phyloP scores from a whole-genome alignment of 1,139 yeast genomes.

The Suhomyces guaymorum region DNA sequence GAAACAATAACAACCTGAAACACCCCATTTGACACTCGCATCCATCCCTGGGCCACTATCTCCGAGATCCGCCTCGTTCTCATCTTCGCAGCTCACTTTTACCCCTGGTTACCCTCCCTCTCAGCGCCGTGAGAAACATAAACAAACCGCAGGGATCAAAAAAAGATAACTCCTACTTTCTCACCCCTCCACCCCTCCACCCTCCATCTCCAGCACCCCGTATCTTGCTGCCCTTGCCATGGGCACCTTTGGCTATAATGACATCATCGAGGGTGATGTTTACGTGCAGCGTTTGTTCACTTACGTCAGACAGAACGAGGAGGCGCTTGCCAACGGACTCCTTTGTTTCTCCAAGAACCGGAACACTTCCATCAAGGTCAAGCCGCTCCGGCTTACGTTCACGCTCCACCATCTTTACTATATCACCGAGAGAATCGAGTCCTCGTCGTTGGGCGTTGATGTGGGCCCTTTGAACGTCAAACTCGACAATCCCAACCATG shows the following conservation, averaged over 20 bases:
- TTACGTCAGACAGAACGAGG: slow-evolving; percentile 45
- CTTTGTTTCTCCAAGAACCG: slow-evolving; percentile 41
- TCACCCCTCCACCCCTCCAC: too few relatives aligned
- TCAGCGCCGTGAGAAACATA: slow-evolving; percentile 4
- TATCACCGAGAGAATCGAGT: slow-evolving; percentile 57
- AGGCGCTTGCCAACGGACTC: slow-evolving; percentile 47
- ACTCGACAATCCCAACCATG: slow-evolving; percentile 58
- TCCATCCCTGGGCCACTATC: too few relatives aligned
- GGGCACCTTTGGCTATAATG: slow-evolving; percentile 24
- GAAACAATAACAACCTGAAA: too few relatives aligned
- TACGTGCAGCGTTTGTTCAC: slow-evolving; percentile 44
- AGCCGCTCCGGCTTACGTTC: slow-evolving; percentile 56
- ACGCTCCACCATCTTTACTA: slow-evolving; percentile 66
- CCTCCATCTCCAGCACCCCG: background rate
- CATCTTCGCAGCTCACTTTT: too few relatives aligned
- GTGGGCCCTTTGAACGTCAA: slow-evolving; percentile 67
- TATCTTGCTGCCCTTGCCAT: too few relatives aligned
- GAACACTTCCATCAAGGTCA: slow-evolving; percentile 27
- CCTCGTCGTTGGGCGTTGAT: slow-evolving; percentile 50
- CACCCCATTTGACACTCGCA: too few relatives aligned
- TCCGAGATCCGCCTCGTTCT: too few relatives aligned
- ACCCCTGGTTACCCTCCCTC: slow-evolving; percentile 5
- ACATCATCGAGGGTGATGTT: slow-evolving; percentile 45
- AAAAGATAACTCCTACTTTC: slow-evolving; percentile 1
- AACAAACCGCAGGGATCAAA: slow-evolving; percentile 8